These are phyloP conservation scores for Tetrapisispora iriomotensis DNA, from an alignment of 805 yeast genomes.

Conservation along the genomic window DNA sequence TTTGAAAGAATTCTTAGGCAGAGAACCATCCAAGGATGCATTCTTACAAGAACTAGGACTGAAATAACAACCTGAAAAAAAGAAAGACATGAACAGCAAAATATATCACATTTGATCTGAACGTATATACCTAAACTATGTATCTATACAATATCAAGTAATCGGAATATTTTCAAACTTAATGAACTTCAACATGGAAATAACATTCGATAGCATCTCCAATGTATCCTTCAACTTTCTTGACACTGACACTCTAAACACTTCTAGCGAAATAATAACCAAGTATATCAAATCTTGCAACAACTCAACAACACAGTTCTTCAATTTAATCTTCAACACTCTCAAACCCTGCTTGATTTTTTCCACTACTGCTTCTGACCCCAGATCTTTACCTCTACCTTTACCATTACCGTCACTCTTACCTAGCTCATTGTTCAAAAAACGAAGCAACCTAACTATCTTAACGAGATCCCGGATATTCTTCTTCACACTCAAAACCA, in stretches of 20 bases:
- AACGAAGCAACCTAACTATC: slow-evolving; percentile 2
- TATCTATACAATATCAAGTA: neutral
- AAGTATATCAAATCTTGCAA: slow-evolving; percentile 20
- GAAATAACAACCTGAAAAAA: neutral
- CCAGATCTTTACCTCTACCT: slow-evolving; percentile 11
- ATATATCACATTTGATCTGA: too few relatives aligned
- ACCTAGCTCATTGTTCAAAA: neutral
- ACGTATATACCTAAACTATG: too few relatives aligned
- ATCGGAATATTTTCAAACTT: slow-evolving; percentile 5
- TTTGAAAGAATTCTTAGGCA: slow-evolving; percentile 57
- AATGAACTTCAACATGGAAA: slow-evolving; percentile 16
- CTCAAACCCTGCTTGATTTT: slow-evolving; percentile 8
- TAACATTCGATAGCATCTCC: slow-evolving; percentile 18
- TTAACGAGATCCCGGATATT: slow-evolving; percentile 8
- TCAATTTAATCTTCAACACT: slow-evolving; percentile 8
- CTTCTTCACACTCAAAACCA: slow-evolving; percentile 18
- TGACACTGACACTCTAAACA: slow-evolving; percentile 12
- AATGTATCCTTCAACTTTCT: slow-evolving; percentile 9
- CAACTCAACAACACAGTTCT: slow-evolving; percentile 13
- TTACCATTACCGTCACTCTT: slow-evolving; percentile 3
- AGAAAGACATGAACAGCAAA: too few relatives aligned
- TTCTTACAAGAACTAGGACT: slow-evolving; percentile 61
- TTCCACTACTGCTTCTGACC: slow-evolving; percentile 10
- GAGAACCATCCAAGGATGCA: slow-evolving; percentile 66
- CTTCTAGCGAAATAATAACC: slow-evolving; percentile 12